Evolutionary conservation across 2,329 filamentous ascomycete genomes (phyloP), one percentile per base, ranked within the genome.

Genomic region (Ophiostoma pallidulum): DNA sequence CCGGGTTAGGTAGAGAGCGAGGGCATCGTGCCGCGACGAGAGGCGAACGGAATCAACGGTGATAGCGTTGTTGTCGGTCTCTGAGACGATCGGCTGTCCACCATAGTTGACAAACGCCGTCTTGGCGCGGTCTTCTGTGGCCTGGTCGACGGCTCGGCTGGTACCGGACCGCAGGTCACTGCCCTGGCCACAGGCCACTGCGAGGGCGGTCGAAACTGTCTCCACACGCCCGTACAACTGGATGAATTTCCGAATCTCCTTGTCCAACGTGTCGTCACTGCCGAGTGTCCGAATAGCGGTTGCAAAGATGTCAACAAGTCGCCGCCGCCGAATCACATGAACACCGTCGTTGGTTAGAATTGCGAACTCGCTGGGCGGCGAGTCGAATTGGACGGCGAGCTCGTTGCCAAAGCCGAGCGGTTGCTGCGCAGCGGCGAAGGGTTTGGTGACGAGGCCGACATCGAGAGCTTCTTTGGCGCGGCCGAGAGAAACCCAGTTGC

Each of bases 101-200:
- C 92, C 92, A 62, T 85, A 90, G 56, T 94, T 90, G 49, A 97
- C 89, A 63, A 96, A 97, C 1, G 85, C 84, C 53, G 86, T 83
- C 50, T 88, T 80, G 4, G 91, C 92, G 51, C 83, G 79, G 56
- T 95, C 89, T 40, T 94, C 74, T 1, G 94, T 88, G 31, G 88
- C 79, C 12, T 90, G 86, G 58, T 97, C 92, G 29, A 83, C 84
- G 20, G 86, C 82, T 37, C 89, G 79, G 37, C 80, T 77, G 49
- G 88, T 85, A 0, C 84, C 84, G 18, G 86, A 77, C 20, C 73
- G 66, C 3, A 74, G 63, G 58, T 95, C 91, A 22, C 84, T 82
- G 9, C 89, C 91, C 62, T 97, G 90, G 4, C 91, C 90, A 63
- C 92, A 98, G 32, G 92, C 90, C 26, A 98, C 92, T 10, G 92